Evolutionary conservation across 176 grass and related monocot genomes (phyloP).

Genomic region (Oryza nivara): DNA sequence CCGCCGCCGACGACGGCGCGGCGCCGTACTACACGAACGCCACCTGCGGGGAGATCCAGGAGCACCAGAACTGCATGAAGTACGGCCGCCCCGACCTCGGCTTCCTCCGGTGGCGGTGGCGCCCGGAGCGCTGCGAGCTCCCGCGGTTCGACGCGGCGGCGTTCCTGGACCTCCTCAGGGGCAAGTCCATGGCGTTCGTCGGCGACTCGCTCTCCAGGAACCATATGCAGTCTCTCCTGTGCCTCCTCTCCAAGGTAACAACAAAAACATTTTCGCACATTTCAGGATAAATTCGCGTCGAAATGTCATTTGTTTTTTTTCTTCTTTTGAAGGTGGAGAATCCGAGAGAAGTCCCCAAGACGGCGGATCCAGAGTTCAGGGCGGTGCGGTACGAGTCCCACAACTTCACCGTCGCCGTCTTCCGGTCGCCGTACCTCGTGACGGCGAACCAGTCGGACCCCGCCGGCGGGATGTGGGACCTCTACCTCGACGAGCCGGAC

Average conservation of each 20-base stretch:
- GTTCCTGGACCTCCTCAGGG: constrained; percentile 50
- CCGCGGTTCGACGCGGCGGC: constrained; percentile 59
- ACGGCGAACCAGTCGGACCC: constrained; percentile 30
- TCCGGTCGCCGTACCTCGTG: constrained; percentile 71
- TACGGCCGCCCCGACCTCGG: constrained; percentile 67
- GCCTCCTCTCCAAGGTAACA: constrained; percentile 62
- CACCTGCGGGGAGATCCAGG: constrained; percentile 66
- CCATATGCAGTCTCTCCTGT: constrained; percentile 83
- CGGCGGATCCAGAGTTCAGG: constrained; percentile 13
- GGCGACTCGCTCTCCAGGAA: constrained; percentile 83
- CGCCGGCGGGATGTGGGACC: constrained; percentile 42
- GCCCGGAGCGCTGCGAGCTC: constrained; percentile 50
- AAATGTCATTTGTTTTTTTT: not conserved
- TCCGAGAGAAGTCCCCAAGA: constrained; percentile 24
- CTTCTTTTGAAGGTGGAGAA: constrained; percentile 31
- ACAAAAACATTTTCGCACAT: not conserved
- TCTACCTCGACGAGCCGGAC: constrained; percentile 72
- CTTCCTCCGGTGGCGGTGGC: constrained; percentile 66
- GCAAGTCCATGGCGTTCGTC: constrained; percentile 62
- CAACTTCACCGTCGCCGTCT: constrained; percentile 60
- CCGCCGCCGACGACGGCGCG: not conserved
- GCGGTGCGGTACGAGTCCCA: constrained; percentile 31
- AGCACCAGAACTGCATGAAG: constrained; percentile 90
- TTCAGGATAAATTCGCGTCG: not conserved
- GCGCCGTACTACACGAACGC: constrained; percentile 65